A percentile compares a stretch with the other conserved stretches of the same genome.
These are phyloP conservation scores for Panicum hallii DNA, from an alignment of 202 grass and related monocot species.

Conservation along the genomic window DNA sequence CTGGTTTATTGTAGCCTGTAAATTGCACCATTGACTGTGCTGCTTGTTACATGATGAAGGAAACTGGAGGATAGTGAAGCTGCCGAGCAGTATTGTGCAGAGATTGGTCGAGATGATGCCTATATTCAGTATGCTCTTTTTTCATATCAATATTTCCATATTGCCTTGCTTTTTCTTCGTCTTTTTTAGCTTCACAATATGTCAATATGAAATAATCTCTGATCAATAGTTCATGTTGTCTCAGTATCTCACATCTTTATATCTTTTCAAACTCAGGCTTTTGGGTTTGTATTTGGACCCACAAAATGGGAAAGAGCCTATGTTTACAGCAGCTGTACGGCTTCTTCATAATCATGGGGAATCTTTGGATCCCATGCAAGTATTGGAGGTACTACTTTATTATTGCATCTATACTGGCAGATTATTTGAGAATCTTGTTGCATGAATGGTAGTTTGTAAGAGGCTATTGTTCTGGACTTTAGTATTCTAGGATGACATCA, in stretches of 20 bases:
- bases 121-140: constrained; percentile 92
- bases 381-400: constrained; percentile 77
- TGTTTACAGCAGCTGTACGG: constrained; percentile 92
- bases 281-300: constrained; percentile 98
- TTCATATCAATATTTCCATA: constrained; percentile 24
- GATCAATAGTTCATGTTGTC: constrained; percentile 29
- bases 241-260: constrained; percentile 19
- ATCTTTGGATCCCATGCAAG: constrained; percentile 94
- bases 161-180: neutral
- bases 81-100: constrained; percentile 94
- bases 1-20: constrained; percentile 29
- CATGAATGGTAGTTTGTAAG: constrained; percentile 11
- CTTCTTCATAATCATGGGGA: constrained; percentile 94
- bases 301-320: constrained; percentile 89
- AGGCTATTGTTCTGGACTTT: neutral
- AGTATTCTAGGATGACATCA: neutral
- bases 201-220: constrained; percentile 23
- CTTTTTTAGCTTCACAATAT: constrained; percentile 13
- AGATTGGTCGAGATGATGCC: constrained; percentile 96
- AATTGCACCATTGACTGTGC: constrained; percentile 32
- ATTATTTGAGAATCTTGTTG: constrained; percentile 22
- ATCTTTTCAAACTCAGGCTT: constrained; percentile 58
- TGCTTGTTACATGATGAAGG: constrained; percentile 57
- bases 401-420: constrained; percentile 18
- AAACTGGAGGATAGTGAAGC: constrained; percentile 96